Base-by-base conservation (phyloP, 139 green algal genomes). In the Picochlorum costavermella region DNA sequence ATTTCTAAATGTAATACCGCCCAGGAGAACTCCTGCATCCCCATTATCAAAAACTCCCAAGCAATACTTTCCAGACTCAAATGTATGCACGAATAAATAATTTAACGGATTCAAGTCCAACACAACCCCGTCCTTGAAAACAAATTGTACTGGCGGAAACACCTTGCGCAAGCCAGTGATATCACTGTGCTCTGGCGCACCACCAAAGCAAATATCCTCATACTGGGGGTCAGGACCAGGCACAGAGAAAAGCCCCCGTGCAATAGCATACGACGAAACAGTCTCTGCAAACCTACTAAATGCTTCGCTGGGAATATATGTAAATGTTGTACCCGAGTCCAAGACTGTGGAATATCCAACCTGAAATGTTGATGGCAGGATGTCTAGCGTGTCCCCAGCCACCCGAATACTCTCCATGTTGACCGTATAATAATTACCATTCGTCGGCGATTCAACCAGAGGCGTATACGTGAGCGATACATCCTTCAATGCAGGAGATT, bases 321-420 rank as follows among this genome's bases (percentile, higher is more conserved):
- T 88, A 72, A 97, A 97, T 6, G 92, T 97, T 26, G 92, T 97
- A 14, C 92, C 92, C 67, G 80, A 92, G 84, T 98, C 92, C 29
- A 98, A 65, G 6, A 98, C 88, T 5, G 83, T 76, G 28, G 88
- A 92, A 61, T 96, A 95, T 16, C 92, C 90, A 31, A 77, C 56
- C 0, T 78, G 33, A 43, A 70, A 76, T 40, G 80, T 56, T 1
- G 48, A 31, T 51, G 65, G 49, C 37, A 55, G 6, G n/a, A 50
- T 49, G 2, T 40, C 17, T 20, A 92, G 67, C 36, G 57, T 43
- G 5, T 58, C 43, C 6, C 74, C 83, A 2, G 68, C 81, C 1
- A 97, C 71, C 0, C 36, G 68, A 20, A 97, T 75, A 30, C 64
- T 68, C 5, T 78, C 20, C 61, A 94, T 58, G 6, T 56, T 33